Evolutionary conservation across 1,139 yeast species (phyloP).

Genomic region (Yamadazyma trypodendri): DNA sequence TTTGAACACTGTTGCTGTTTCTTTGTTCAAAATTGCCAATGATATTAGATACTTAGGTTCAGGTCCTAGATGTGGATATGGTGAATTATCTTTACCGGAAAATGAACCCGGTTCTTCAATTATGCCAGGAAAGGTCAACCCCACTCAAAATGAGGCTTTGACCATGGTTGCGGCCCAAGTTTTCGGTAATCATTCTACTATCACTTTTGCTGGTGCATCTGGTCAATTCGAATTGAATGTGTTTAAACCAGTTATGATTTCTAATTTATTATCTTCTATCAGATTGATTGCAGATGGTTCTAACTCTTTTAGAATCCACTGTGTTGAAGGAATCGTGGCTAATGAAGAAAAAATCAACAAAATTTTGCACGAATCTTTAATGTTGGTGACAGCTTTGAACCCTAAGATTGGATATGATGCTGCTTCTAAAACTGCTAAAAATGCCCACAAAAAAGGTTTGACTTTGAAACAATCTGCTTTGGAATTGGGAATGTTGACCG

Average conservation of each 20-base stretch:
- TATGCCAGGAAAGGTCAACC: conserved; percentile 99
- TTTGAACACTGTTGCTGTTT: conserved; percentile 88
- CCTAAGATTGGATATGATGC: conserved; percentile 98
- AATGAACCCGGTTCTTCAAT: conserved; percentile 99
- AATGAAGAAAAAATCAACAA: conserved; percentile 84
- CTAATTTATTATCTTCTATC: conserved; percentile 83
- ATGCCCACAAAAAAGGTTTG: conserved; percentile 96
- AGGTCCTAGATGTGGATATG: conserved; percentile 99
- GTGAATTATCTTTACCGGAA: conserved; percentile 92
- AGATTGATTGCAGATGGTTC: conserved; percentile 88
- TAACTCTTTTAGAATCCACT: conserved; percentile 85
- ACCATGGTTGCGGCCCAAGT: conserved; percentile 99
- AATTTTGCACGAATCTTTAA: conserved; percentile 87
- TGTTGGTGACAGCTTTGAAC: conserved; percentile 97
- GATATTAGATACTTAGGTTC: conserved; percentile 98
- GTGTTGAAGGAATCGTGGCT: conserved; percentile 93
- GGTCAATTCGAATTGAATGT: conserved; percentile 98
- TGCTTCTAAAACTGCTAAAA: conserved; percentile 97
- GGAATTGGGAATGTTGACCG: conserved; percentile 80
- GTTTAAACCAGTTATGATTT: conserved; percentile 93
- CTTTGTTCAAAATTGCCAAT: conserved; percentile 93
- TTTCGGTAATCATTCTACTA: conserved; percentile 92
- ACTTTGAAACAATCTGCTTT: conserved; percentile 93
- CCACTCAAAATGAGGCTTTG: conserved; percentile 97
- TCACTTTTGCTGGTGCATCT: conserved; percentile 96